Base-by-base conservation (phyloP, 768 basidiomycete genomes). In the Vararia minispora region DNA sequence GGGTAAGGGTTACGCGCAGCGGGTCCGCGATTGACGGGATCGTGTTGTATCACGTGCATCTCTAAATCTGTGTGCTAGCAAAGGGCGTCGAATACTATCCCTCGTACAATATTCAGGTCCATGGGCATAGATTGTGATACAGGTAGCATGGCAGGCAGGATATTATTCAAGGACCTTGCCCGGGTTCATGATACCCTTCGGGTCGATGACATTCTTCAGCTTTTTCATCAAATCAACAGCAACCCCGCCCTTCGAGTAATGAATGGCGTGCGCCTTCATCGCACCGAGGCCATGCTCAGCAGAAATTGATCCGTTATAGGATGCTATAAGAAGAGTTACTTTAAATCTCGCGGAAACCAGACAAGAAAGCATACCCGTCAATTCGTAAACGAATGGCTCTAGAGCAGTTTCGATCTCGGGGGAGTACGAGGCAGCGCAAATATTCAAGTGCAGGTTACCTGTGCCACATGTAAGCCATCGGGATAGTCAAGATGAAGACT, bases 211-310 rank as follows among this genome's bases (percentile, higher is more conserved):
- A 11, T 70, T 57, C 60, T 97, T 97, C 53, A 99, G 77, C 59
- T 70, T 79, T 61, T 72, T 82, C 94, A 99, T 99, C 66, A 79
- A 65, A 34, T 73, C 81, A 48, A 97, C 82, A 53, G 82, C 87
- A 17, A 75, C 71, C 6, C 68, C 63, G 43, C 64, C 71, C 62
- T 97, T 95, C 5, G 88, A 89, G 60, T 95, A 98, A 27, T 70
- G 71, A 16, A 98, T 73, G 12, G 88, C 87, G 40, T 83, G 77
- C 0, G 85, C 83, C 64, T 98, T 98, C 84, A 89, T 89, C 0
- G 80, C 71, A n/a, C 94, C 92, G 37, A 99, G 79, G 5, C 94
- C 94, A 57, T 99, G 94, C 55, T 99, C 94, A 2, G 94, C 94
- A 5, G 92, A 97, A 47, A 99, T 76, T 0, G 94, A 97, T 6